Evolutionary conservation across 2,329 filamentous ascomycete genomes (phyloP).

Genomic region (Aspergillus quadricinctus): DNA sequence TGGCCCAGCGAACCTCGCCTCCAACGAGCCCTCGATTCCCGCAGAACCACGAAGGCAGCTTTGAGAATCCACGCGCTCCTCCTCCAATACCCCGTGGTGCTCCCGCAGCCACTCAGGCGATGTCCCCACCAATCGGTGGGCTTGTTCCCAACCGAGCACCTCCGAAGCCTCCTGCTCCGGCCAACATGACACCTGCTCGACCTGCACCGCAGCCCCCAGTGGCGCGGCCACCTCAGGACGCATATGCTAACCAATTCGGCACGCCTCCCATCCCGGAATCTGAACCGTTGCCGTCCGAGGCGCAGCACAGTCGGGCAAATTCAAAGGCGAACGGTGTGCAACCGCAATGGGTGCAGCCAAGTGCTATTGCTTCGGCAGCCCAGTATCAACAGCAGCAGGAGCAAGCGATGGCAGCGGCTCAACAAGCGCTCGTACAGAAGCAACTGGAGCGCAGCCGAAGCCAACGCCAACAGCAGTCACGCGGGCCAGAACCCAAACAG

Average conservation of each 20-base stretch:
- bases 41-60: conserved; percentile 84
- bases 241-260: conserved; percentile 35
- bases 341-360: conserved; percentile 43
- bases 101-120: conserved; percentile 47
- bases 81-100: conserved; percentile 70
- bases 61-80: conserved; percentile 91
- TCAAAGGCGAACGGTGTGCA: conserved; percentile 57
- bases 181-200: conserved; percentile 36
- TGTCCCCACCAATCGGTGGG: conserved; percentile 42
- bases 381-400: conserved; percentile 69
- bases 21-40: conserved; percentile 83
- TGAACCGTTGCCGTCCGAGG: conserved; percentile 60
- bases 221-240: conserved; percentile 55
- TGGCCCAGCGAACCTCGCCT: conserved; percentile 66
- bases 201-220: conserved; percentile 44
- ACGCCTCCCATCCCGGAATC: conserved; percentile 52
- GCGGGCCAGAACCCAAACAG: conserved; percentile 49
- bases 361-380: conserved; percentile 35
- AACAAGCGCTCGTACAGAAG: conserved; percentile 67
- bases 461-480: conserved; percentile 60
- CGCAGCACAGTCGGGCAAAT: conserved; percentile 65
- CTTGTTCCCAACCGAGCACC: conserved; percentile 79
- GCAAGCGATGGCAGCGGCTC: conserved; percentile 72
- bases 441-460: conserved; percentile 70
- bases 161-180: conserved; percentile 69